Conservation (phyloP, 2,329 filamentous ascomycete genomes). For the Colletotrichum lentis region DNA sequence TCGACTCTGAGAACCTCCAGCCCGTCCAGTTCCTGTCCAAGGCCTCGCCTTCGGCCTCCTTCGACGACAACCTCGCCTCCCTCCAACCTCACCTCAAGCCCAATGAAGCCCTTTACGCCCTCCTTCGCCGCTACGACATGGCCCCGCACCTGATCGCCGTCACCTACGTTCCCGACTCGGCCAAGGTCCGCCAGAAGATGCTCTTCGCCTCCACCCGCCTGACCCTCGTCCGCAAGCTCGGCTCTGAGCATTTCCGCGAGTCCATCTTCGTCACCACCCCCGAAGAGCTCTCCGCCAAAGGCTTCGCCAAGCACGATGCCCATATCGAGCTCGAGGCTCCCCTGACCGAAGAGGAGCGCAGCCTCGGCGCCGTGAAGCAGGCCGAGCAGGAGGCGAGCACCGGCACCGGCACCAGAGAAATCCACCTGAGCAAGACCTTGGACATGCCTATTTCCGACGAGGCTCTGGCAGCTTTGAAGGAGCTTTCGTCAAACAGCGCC, state of each 20-base stretch:
- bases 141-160: slow-evolving; percentile 71
- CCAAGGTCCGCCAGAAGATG: slow-evolving; percentile 86
- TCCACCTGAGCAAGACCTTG: slow-evolving; percentile 65
- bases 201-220: slow-evolving; percentile 81
- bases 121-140: slow-evolving; percentile 72
- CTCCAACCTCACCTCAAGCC: slow-evolving; percentile 71
- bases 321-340: slow-evolving; percentile 72
- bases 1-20: slow-evolving; percentile 72
- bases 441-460: slow-evolving; percentile 68
- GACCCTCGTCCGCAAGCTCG: slow-evolving; percentile 78
- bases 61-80: slow-evolving; percentile 69
- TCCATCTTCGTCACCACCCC: slow-evolving; percentile 76
- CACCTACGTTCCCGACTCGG: slow-evolving; percentile 81
- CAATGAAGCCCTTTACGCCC: slow-evolving; percentile 75
- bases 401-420: slow-evolving; percentile 69
- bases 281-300: slow-evolving; percentile 72
- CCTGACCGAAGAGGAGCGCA: slow-evolving; percentile 80
- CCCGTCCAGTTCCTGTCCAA: slow-evolving; percentile 65
- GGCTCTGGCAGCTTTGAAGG: slow-evolving; percentile 70
- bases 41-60: slow-evolving; percentile 61
- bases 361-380: slow-evolving; percentile 75
- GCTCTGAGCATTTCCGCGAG: slow-evolving; percentile 80
- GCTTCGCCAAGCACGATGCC: slow-evolving; percentile 76
- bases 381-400: slow-evolving; percentile 78
- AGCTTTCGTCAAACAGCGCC: slow-evolving; percentile 61